Conservation (phyloP, 495 filamentous ascomycete species). For the Lophium mytilinum region DNA sequence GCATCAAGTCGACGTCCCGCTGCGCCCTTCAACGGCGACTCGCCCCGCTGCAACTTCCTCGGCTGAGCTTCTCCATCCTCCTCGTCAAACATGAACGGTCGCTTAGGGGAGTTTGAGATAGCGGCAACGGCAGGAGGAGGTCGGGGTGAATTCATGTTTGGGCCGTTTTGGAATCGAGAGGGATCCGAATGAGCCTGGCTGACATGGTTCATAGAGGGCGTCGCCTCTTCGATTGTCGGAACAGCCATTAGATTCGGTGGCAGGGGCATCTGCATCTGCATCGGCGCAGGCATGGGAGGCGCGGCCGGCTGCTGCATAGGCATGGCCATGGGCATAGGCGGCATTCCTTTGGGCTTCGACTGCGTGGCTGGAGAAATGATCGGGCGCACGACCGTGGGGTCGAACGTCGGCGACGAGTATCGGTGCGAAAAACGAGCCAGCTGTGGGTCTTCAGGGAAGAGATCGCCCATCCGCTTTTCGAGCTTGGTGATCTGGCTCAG, state of each 20-base stretch:
- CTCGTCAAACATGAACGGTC: conserved; percentile 53
- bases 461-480: conserved; percentile 83
- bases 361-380: conserved; percentile 75
- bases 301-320: conserved; percentile 42
- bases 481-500: conserved; percentile 78
- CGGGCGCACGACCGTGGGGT: conserved; percentile 69
- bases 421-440: conserved; percentile 67
- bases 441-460: conserved; percentile 80
- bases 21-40: conserved; percentile 78
- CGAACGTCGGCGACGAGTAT: conserved; percentile 58
- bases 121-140: conserved; percentile 12
- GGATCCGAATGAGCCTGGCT: conserved; percentile 31
- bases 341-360: conserved; percentile 50
- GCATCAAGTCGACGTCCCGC: conserved; percentile 77
- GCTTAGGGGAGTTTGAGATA: conserved; percentile 65
- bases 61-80: conserved; percentile 62
- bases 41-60: conserved; percentile 72
- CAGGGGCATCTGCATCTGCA: background rate
- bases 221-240: background rate
- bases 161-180: conserved; percentile 33
- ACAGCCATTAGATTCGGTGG: no score
- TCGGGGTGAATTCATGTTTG: conserved; percentile 1
- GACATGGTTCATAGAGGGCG: background rate
- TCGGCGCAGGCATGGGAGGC: background rate
- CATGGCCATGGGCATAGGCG: conserved; percentile 23